These are phyloP conservation scores for Morella rubra DNA, from an alignment of 306 rosid genomes.

Conservation along the genomic window DNA sequence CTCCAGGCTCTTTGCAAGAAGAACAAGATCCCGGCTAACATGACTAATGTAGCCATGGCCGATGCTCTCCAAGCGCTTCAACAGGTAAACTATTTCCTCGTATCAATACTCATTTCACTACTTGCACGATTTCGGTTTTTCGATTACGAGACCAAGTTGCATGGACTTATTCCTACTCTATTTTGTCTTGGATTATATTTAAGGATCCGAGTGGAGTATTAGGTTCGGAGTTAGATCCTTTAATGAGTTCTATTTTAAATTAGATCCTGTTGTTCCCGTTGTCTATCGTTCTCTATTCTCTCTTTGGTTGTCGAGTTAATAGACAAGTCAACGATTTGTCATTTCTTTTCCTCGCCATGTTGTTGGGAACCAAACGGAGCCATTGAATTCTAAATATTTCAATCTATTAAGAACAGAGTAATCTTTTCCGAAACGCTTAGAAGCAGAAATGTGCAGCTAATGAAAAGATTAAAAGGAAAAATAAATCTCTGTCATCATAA, in stretches of 20 bases:
- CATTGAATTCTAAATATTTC: neutral
- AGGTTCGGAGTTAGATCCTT: neutral
- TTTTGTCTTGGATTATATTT: neutral
- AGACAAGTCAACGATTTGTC: neutral
- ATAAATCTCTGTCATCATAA: neutral
- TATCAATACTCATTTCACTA: neutral
- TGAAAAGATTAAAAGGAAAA: neutral
- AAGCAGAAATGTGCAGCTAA: neutral
- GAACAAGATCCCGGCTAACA: conserved; percentile 87
- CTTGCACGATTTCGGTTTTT: neutral
- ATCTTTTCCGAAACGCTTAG: neutral
- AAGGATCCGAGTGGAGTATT: neutral
- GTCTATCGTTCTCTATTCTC: neutral
- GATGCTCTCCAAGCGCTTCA: conserved; percentile 66
- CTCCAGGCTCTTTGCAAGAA: conserved; percentile 86
- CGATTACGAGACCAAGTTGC: neutral
- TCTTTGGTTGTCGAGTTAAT: neutral
- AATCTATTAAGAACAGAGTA: neutral
- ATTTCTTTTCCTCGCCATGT: neutral
- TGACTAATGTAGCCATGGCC: conserved; percentile 86
- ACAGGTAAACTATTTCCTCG: conserved; percentile 32
- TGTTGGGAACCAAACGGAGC: neutral
- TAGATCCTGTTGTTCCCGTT: neutral
- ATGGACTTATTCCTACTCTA: neutral
- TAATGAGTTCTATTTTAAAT: neutral